Evolutionary conservation across 2,329 filamentous ascomycete species (phyloP), one percentile per base, ranked within the genome.

Genomic region (Dactylellina cionopaga): DNA sequence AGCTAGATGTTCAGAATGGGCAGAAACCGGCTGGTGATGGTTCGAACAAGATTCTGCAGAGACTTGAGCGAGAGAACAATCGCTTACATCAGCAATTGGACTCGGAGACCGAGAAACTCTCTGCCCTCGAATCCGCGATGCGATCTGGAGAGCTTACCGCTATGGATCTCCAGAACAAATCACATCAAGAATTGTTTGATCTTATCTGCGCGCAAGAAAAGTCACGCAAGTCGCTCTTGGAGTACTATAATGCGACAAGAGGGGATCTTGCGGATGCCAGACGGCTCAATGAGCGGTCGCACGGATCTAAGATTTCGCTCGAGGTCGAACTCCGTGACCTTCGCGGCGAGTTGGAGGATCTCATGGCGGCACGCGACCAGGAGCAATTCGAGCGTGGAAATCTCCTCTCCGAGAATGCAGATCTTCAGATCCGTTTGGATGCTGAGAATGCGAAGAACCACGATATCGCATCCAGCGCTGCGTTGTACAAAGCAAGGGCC

Each of bases 71-170:
- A 76, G 94, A 91, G 79, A 98, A 98, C 81, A 93, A 87, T 80
- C 89, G 92, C 64, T 85, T 98, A 11, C 94, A 98, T 78, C 92
- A 96, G 74, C 92, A 96, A 86, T 88, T 98, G 3, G 94, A 98
- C 80, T 92, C 97, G 80, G 97, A 94, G 1, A 85, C 90, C 15
- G 94, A 92, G 84, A 97, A 97, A 82, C 90, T 97, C 1, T 96
- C 94, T 5, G 87, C 90, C 0, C 82, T 98, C 19, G 95, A 98
- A 81, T 90, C 91, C 79, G 92, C 89, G 71, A 89, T 98, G 65
- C 90, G 90, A 66, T 91, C 89, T 33, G 95, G 93, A 10, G 91
- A 97, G 79, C 84, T 98, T 3, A 95, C 92, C 0, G 84, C 97
- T 43, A 90, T 92, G 51, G 94, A 98, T 80, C 88, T 98, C 46